phyloP scores from a whole-genome alignment of 768 basidiomycete species.

The Amanita pallidorosea region DNA sequence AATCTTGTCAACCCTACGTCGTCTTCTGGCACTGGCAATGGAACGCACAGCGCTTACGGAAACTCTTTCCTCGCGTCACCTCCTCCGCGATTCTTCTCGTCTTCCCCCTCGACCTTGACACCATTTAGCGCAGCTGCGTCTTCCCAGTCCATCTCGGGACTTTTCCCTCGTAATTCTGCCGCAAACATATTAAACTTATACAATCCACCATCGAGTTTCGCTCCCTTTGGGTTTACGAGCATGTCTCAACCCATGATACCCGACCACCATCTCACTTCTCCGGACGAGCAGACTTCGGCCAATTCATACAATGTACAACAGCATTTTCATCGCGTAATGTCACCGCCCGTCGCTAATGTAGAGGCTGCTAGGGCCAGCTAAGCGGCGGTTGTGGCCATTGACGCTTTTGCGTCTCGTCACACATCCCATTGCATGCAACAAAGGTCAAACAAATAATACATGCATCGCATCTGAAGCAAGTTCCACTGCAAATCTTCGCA shows the following conservation, averaged over 20 bases:
- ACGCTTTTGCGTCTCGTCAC: slow-evolving; percentile 13
- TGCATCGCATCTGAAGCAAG: slow-evolving; percentile 10
- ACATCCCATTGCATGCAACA: slow-evolving; percentile 15
- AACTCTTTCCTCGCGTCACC: slow-evolving; percentile 30
- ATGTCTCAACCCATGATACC: slow-evolving; percentile 24
- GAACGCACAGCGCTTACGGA: slow-evolving; percentile 11
- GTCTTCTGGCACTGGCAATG: slow-evolving; percentile 11
- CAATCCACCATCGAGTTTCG: slow-evolving; percentile 19
- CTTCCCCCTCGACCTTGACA: slow-evolving; percentile 20
- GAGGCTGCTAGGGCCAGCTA: slow-evolving; percentile 37
- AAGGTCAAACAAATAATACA: slow-evolving; percentile 7
- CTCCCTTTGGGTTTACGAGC: slow-evolving; percentile 21
- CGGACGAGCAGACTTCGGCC: slow-evolving; percentile 16
- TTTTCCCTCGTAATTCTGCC: slow-evolving; percentile 23
- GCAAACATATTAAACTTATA: slow-evolving; percentile 17
- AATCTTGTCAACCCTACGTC: slow-evolving; percentile 11
- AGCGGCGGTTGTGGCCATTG: slow-evolving; percentile 7
- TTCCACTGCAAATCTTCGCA: slow-evolving; percentile 11
- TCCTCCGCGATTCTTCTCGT: slow-evolving; percentile 34
- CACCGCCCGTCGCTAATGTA: slow-evolving; percentile 25
- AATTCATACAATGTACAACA: slow-evolving; percentile 23
- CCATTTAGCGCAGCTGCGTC: slow-evolving; percentile 16
- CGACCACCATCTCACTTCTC: slow-evolving; percentile 12
- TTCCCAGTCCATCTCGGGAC: slow-evolving; percentile 19
- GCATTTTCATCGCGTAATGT: slow-evolving; percentile 23